Evolutionary conservation across 768 basidiomycete species (phyloP).

Genomic region (Inosperma sp.): DNA sequence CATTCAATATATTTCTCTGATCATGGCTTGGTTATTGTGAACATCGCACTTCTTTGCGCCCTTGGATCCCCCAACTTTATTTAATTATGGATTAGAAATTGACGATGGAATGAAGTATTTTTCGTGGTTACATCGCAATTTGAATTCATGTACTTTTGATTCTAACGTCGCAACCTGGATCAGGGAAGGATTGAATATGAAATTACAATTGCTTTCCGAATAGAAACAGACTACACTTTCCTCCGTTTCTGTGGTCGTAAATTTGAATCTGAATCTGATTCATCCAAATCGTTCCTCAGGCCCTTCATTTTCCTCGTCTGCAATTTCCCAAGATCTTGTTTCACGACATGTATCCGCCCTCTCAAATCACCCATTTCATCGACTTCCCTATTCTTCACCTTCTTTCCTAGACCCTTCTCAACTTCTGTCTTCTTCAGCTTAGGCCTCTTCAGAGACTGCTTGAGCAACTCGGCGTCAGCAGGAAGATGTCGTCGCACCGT

Average conservation of each 20-base stretch:
- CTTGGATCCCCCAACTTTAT: no score
- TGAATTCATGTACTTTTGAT: no score
- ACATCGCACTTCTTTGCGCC: no score
- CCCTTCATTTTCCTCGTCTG: conserved; percentile 98
- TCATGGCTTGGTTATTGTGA: no score
- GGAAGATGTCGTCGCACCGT: conserved; percentile 66
- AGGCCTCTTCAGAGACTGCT: conserved; percentile 74
- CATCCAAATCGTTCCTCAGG: conserved; percentile 42
- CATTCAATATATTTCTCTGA: no score
- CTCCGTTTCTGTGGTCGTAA: conserved; percentile 14
- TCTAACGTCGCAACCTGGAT: no score
- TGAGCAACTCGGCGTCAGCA: conserved; percentile 75
- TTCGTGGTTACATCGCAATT: no score
- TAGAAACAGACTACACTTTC: conserved; percentile 14
- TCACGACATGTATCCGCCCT: conserved; percentile 83
- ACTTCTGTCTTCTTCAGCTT: conserved; percentile 87
- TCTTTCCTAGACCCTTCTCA: conserved; percentile 85
- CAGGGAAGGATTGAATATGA: no score
- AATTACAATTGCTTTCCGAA: no score
- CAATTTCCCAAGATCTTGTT: conserved; percentile 81
- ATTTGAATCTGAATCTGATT: conserved; percentile 11
- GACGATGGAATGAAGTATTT: no score
- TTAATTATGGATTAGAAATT: no score
- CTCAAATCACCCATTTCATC: conserved; percentile 98
- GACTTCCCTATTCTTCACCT: conserved; percentile 90